Conservation (phyloP, 208 protist genomes). For the Leishmania braziliensis region DNA sequence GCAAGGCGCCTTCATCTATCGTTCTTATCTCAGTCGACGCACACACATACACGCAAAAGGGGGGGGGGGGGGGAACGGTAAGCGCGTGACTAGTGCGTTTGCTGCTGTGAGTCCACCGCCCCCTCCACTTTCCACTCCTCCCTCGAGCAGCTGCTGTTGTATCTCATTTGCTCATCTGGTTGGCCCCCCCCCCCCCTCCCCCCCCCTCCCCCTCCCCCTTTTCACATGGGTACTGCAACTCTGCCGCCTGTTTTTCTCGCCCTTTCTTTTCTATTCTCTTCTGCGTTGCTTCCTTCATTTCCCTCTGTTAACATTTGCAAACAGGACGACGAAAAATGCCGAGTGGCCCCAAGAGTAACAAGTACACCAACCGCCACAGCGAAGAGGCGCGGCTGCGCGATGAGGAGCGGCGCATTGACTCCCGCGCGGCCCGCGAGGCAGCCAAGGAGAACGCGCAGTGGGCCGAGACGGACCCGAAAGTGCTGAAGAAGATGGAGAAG, state of each 20-base stretch:
- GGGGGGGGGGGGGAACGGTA: not conserved
- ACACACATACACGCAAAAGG: not conserved
- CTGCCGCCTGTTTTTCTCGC: not conserved
- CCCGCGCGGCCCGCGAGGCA: constrained; percentile 35
- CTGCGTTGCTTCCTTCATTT: not conserved
- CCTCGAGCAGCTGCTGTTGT: not conserved
- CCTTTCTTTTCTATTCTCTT: not conserved
- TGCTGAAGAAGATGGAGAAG: constrained; percentile 58
- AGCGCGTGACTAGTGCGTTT: not conserved
- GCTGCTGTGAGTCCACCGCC: not conserved
- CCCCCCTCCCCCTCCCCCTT: too few species aligned
- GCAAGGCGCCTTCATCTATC: too few species aligned
- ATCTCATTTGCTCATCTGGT: not conserved
- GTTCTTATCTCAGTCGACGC: not conserved
- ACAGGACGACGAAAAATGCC: constrained; percentile 52
- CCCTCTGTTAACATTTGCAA: not conserved
- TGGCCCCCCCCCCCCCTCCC: not conserved
- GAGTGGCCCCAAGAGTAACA: constrained; percentile 85
- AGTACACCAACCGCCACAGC: constrained; percentile 87
- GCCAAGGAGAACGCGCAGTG: constrained; percentile 77
- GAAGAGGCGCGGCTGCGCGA: constrained; percentile 78
- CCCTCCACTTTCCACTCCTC: not conserved
- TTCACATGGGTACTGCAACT: not conserved
- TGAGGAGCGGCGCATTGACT: constrained; percentile 47
- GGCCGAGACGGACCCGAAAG: constrained; percentile 64